These are phyloP conservation scores for Metschnikowia reukaufii DNA, from an alignment of 805 yeast species.

Conservation along the genomic window DNA sequence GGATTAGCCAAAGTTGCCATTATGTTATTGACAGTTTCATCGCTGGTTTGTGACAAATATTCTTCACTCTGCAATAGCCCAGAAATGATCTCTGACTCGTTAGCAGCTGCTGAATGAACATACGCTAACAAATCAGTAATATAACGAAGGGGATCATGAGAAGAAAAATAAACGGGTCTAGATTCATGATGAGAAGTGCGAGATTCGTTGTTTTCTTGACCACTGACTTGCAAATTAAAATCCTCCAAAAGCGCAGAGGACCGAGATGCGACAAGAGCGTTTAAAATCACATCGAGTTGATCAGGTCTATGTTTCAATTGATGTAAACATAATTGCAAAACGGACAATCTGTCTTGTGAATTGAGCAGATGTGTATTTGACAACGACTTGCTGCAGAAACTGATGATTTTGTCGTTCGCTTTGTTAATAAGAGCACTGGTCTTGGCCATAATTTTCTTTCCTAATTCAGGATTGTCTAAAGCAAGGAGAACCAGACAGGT, in stretches of 20 bases:
- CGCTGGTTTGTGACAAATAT: slow-evolving; percentile 28
- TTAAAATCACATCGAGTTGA: slow-evolving; percentile 58
- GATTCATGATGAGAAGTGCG: slow-evolving; percentile 14
- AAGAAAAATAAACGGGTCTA: slow-evolving; percentile 60
- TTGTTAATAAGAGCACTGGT: slow-evolving; percentile 51
- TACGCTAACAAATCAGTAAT: slow-evolving; percentile 88
- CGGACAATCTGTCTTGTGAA: slow-evolving; percentile 24
- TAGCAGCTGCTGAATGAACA: slow-evolving; percentile 80
- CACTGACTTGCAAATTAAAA: slow-evolving; percentile 57
- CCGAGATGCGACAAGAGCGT: slow-evolving; percentile 66
- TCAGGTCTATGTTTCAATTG: slow-evolving; percentile 41
- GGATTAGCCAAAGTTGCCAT: slow-evolving; percentile 59
- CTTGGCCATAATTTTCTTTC: slow-evolving; percentile 61
- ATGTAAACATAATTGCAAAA: slow-evolving; percentile 33
- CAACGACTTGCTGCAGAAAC: slow-evolving; percentile 35
- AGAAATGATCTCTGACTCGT: slow-evolving; percentile 76
- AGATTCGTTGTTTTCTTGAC: slow-evolving; percentile 20
- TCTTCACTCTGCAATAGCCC: slow-evolving; percentile 49
- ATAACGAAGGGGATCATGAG: slow-evolving; percentile 79
- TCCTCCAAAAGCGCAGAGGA: slow-evolving; percentile 65
- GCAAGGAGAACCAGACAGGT: slow-evolving; percentile 72
- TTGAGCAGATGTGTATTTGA: slow-evolving; percentile 31
- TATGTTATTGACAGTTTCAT: slow-evolving; percentile 47
- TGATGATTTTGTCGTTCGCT: slow-evolving; percentile 30
- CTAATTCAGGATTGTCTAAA: slow-evolving; percentile 64